phyloP scores from a whole-genome alignment of 2,329 filamentous ascomycete species.

The Diaporthe helianthi region DNA sequence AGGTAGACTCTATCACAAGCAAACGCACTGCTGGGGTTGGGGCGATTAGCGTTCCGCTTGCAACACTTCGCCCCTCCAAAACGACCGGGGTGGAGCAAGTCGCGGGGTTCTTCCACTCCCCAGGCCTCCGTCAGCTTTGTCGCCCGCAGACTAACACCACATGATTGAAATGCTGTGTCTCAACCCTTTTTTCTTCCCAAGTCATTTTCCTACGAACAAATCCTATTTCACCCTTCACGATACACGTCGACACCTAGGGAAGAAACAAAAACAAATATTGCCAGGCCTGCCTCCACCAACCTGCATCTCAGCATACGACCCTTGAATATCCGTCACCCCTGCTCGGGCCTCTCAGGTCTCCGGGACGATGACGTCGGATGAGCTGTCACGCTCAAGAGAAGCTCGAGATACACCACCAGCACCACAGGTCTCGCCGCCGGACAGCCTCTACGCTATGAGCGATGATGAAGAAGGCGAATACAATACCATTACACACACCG shows the following conservation, averaged over 20 bases:
- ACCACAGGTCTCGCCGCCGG: constrained; percentile 72
- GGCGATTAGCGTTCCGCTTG: constrained; percentile 25
- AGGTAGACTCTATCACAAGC: constrained; percentile 23
- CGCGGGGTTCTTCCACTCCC: constrained; percentile 11
- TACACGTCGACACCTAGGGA: neutral
- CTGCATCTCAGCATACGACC: neutral
- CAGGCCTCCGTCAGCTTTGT: constrained; percentile 27
- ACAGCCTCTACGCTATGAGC: constrained; percentile 93
- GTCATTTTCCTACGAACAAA: neutral
- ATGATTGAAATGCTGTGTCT: constrained; percentile 10
- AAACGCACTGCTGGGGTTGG: constrained; percentile 2
- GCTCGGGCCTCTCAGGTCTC: constrained; percentile 1
- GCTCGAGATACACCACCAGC: constrained; percentile 38
- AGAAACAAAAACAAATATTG: too few relatives aligned
- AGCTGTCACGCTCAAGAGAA: constrained; percentile 21
- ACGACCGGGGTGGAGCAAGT: constrained; percentile 19
- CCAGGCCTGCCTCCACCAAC: neutral
- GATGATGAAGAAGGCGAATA: constrained; percentile 97
- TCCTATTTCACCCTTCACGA: neutral
- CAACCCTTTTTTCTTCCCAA: neutral
- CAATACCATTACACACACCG: constrained; percentile 85
- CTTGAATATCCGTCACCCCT: neutral
- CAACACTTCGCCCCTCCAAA: constrained; percentile 16
- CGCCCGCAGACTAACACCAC: constrained; percentile 16
- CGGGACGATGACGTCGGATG: constrained; percentile 44